Evolutionary conservation across 1,284 basidiomycete species (phyloP).

Genomic region (Pterula multifida): DNA sequence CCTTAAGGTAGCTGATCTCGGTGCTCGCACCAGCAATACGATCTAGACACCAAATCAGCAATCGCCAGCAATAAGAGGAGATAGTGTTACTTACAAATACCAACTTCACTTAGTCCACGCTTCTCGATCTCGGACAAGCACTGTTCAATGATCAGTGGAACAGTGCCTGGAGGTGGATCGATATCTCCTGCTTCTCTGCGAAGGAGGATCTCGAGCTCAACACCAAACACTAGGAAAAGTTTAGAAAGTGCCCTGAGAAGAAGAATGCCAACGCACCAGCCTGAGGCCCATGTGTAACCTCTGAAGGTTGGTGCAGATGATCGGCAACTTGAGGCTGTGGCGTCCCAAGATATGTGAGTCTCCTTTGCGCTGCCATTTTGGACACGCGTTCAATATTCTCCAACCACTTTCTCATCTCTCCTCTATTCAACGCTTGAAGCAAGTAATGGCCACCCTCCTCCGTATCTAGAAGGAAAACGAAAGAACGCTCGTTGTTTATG

Average conservation of each 20-base stretch:
- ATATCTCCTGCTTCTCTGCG: conserved; percentile 44
- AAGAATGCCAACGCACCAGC: conserved; percentile 38
- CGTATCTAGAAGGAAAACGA: conserved; percentile 68
- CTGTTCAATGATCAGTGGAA: conserved; percentile 54
- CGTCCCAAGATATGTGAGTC: conserved; percentile 70
- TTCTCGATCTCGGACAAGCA: conserved; percentile 60
- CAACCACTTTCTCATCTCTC: conserved; percentile 66
- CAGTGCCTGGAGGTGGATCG: conserved; percentile 37
- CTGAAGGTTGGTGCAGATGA: conserved; percentile 42
- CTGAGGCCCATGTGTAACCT: conserved; percentile 38
- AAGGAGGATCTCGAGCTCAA: conserved; percentile 57
- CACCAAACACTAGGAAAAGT: conserved; percentile 53
- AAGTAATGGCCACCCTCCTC: conserved; percentile 78
- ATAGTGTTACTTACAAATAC: conserved; percentile 49
- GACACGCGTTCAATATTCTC: conserved; percentile 58
- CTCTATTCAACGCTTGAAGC: conserved; percentile 55
- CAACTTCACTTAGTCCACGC: conserved; percentile 66
- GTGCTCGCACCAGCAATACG: conserved; percentile 71
- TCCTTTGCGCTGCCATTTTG: conserved; percentile 58
- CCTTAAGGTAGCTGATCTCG: conserved; percentile 55
- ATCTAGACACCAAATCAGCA: conserved; percentile 27
- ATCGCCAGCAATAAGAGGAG: conserved; percentile 2
- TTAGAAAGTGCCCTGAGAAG: conserved; percentile 6
- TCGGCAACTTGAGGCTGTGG: conserved; percentile 60
- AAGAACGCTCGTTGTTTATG: conserved; percentile 69